A percentile compares a stretch with the other conserved stretches of the same genome.
Conservation (phyloP, 2,329 filamentous ascomycete species). For the Biscogniauxia marginata region DNA sequence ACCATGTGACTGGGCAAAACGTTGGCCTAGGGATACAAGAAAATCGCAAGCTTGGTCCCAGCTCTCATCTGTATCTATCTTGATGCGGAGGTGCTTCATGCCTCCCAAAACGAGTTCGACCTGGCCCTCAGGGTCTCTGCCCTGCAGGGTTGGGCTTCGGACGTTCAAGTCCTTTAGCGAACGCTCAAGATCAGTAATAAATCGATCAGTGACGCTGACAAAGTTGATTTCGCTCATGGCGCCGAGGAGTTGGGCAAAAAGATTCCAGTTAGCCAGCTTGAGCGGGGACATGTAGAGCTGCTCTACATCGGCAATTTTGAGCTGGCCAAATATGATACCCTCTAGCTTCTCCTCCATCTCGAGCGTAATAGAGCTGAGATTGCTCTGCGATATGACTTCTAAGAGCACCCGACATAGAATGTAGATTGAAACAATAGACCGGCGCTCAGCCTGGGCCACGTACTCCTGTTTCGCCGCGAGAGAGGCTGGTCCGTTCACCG, state of each 20-base stretch:
- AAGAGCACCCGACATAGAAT: conserved; percentile 91
- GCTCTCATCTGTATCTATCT: conserved; percentile 66
- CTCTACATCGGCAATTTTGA: conserved; percentile 84
- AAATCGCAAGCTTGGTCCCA: conserved; percentile 92
- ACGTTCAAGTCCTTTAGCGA: conserved; percentile 73
- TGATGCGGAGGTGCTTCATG: conserved; percentile 85
- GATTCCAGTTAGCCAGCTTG: conserved; percentile 90
- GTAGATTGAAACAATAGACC: conserved; percentile 93
- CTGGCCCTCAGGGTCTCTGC: conserved; percentile 72
- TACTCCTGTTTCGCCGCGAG: conserved; percentile 63
- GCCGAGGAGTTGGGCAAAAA: conserved; percentile 90
- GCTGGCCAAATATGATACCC: conserved; percentile 92
- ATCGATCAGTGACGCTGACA: conserved; percentile 75
- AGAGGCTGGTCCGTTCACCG: conserved; percentile 37
- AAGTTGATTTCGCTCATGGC: conserved; percentile 96
- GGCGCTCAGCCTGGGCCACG: conserved; percentile 77
- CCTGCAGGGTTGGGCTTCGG: conserved; percentile 61
- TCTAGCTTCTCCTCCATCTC: conserved; percentile 95
- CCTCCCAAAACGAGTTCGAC: conserved; percentile 85
- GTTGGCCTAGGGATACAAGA: conserved; percentile 73
- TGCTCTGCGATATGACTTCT: conserved; percentile 91
- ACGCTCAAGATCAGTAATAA: conserved; percentile 75
- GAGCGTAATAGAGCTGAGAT: conserved; percentile 73
- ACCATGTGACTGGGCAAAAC: conserved; percentile 84
- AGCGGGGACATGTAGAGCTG: conserved; percentile 74